phyloP scores from a whole-genome alignment of 345 rosid species.

The Brassica carinata region DNA sequence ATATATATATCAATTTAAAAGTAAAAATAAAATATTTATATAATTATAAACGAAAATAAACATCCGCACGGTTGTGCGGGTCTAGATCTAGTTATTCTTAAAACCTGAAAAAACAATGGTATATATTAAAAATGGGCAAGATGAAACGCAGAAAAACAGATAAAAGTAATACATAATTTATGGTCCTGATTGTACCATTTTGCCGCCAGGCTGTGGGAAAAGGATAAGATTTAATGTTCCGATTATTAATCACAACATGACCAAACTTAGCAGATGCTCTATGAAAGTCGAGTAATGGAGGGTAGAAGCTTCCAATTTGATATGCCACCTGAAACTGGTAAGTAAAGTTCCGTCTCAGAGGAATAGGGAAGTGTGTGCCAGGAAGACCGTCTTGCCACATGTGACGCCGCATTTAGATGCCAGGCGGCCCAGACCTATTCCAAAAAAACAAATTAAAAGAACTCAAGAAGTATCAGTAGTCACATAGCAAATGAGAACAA shows the following conservation, averaged over 20 bases:
- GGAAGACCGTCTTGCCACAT: background rate
- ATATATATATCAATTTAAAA: too few relatives aligned
- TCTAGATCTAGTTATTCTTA: too few relatives aligned
- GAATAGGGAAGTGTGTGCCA: background rate
- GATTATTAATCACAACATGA: background rate
- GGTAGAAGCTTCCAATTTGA: background rate
- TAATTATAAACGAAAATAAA: too few relatives aligned
- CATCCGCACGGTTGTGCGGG: too few relatives aligned
- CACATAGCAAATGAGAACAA: background rate
- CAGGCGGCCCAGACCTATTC: background rate
- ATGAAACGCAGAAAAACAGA: background rate
- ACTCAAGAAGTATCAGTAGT: background rate
- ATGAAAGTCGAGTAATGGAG: background rate
- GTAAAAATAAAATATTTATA: too few relatives aligned
- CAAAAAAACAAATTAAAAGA: background rate
- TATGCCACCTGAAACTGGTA: background rate
- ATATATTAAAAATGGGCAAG: background rate
- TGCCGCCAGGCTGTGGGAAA: background rate
- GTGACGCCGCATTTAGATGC: background rate
- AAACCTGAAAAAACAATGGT: background rate
- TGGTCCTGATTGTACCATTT: background rate
- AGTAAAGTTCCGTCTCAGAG: background rate
- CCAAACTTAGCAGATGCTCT: background rate
- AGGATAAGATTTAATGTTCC: background rate
- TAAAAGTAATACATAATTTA: background rate